Base-by-base conservation (phyloP, 1,284 basidiomycete genomes). In the Rhodofomes roseus region DNA sequence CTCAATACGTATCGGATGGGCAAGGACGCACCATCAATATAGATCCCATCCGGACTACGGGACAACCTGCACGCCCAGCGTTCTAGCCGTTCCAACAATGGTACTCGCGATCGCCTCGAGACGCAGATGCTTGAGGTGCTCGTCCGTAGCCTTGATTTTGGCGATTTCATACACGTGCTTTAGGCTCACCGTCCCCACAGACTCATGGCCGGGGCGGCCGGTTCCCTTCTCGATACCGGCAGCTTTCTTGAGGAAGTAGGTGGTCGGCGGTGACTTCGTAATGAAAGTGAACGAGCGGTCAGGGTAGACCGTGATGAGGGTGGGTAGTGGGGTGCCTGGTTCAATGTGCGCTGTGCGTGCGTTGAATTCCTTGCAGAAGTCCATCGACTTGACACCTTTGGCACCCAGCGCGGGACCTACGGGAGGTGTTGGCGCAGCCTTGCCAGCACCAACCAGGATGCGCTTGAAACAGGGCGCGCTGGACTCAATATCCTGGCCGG, bases 161-260 rank as follows among this genome's bases (percentile, higher is more conserved):
- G 97, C 95, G 71, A 99, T 98, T 81, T 99, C 97, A 76, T 97
- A 99, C 70, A 99, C 84, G 78, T 98, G 96, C 81, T 99, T 99
- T 70, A 99, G 82, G 66, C 86, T 92, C 69, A 99, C 83, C 29
- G 90, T 95, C 53, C 92, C 95, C 61, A 83, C 80, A 61, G 81
- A 77, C 71, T 87, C 90, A 77, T 86, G 88, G 23, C 90, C 92
- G 55, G 90, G 88, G 68, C 86, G 86, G 41, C 85, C 91, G 40
- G 92, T 84, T 44, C 96, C 96, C 74, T 95, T 96, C 68, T 95
- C 91, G 69, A 98, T 88, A 9, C 90, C 91, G 46, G 95, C 90
- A 27, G 93, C 90, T 73, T 94, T 90, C 77, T 96, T 97, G 68
- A 99, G 81, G 64, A 99, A 89, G 76, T 95, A 94, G n/a, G 93